A percentile compares a stretch with the other conserved stretches of the same genome.
Conservation (phyloP, 305 asterid species). For the Stenogyne calaminthoides region DNA sequence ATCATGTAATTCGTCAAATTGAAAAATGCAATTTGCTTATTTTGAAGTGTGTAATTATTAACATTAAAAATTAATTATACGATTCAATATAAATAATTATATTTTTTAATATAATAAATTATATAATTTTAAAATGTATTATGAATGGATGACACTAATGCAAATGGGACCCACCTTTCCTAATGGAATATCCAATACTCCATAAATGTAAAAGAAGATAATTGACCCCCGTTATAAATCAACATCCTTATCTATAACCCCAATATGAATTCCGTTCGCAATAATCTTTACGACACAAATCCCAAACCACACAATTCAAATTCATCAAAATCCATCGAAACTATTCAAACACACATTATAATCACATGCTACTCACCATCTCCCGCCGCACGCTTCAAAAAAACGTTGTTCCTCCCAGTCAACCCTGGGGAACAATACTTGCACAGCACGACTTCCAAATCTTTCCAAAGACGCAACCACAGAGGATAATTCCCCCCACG, state of each 20-base stretch:
- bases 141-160: no score
- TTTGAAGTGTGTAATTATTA: no score
- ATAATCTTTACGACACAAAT: constrained; percentile 18
- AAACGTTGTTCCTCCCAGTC: background rate
- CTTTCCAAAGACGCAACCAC: background rate
- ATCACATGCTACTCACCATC: background rate
- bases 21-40: no score
- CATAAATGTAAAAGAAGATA: no score
- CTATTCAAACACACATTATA: background rate
- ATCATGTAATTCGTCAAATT: no score
- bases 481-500: constrained; percentile 9
- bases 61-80: no score
- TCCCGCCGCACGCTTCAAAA: background rate
- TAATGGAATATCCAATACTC: no score
- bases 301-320: background rate
- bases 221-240: no score
- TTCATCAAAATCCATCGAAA: background rate
- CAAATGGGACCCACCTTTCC: no score
- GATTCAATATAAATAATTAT: no score
- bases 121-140: no score
- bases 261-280: constrained; percentile 15
- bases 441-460: background rate
- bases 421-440: background rate
- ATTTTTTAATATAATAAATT: no score
- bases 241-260: constrained; percentile 24